Percentiles rank a stretch among this genome's conserved stretches.
These are phyloP conservation scores for Starmerella kuoi DNA, from an alignment of 805 yeast species.

Conservation along the genomic window DNA sequence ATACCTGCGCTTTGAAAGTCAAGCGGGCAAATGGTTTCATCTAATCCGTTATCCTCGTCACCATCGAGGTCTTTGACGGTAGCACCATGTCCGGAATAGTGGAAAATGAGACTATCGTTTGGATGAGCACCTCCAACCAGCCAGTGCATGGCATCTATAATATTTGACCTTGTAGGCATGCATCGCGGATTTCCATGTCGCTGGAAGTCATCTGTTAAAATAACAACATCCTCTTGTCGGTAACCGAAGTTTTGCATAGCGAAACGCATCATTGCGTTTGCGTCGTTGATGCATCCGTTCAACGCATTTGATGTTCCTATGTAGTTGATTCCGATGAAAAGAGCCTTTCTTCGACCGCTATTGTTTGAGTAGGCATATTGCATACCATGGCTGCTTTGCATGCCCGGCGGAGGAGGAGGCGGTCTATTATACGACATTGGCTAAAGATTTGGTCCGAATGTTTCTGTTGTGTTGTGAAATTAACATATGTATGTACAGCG, in stretches of 20 bases:
- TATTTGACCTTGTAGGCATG: slow-evolving; percentile 57
- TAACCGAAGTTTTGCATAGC: slow-evolving; percentile 32
- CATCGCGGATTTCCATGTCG: slow-evolving; percentile 29
- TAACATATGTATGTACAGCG: no score
- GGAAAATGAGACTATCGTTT: slow-evolving; percentile 69
- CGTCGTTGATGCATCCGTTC: slow-evolving; percentile 76
- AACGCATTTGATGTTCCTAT: slow-evolving; percentile 48
- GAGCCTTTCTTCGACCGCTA: slow-evolving; percentile 60
- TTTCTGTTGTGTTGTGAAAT: no score
- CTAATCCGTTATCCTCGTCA: slow-evolving; percentile 64
- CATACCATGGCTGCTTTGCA: slow-evolving; percentile 28
- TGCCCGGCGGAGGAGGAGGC: slow-evolving; percentile 27
- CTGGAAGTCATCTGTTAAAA: slow-evolving; percentile 31
- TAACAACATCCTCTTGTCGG: slow-evolving; percentile 30
- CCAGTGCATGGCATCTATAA: slow-evolving; percentile 73
- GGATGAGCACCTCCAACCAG: slow-evolving; percentile 59
- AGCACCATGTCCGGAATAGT: slow-evolving; percentile 83
- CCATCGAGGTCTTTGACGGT: slow-evolving; percentile 56
- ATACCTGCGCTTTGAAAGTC: slow-evolving; percentile 59
- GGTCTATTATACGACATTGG: slow-evolving; percentile 12
- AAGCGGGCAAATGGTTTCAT: slow-evolving; percentile 61
- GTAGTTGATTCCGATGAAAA: slow-evolving; percentile 69
- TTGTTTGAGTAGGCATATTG: slow-evolving; percentile 55
- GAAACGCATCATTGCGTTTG: slow-evolving; percentile 34
- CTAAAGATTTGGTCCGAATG: not conserved